Percentiles rank a stretch among this genome's conserved stretches.
These are phyloP conservation scores for Pseudogymnoascus verrucosus DNA, from an alignment of 2,329 filamentous ascomycete species.

Conservation along the genomic window DNA sequence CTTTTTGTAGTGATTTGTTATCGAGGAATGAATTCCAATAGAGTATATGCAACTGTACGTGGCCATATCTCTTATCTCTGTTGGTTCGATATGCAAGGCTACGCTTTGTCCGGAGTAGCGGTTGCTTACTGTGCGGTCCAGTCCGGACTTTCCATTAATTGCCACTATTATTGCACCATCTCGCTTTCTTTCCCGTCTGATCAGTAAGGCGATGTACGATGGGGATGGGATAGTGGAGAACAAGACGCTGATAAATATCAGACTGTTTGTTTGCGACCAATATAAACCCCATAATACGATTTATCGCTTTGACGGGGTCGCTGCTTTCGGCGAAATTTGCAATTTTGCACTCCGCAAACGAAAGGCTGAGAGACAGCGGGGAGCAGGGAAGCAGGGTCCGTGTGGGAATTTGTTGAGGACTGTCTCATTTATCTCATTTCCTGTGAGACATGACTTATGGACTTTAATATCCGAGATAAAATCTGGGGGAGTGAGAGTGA, in stretches of 20 bases:
- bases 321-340: conserved; percentile 1
- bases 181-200: not conserved
- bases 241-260: not conserved
- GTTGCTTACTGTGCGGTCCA: not conserved
- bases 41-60: not conserved
- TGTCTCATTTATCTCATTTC: not conserved
- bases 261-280: not conserved
- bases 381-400: not conserved
- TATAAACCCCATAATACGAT: not conserved
- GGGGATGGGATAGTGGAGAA: not conserved
- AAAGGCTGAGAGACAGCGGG: not conserved
- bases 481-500: not conserved
- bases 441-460: not conserved
- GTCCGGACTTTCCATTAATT: not conserved
- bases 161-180: not conserved
- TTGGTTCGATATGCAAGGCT: not conserved
- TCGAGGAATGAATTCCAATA: not conserved
- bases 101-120: not conserved
- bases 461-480: not conserved
- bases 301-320: not conserved
- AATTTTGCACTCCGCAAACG: not conserved
- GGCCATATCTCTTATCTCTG: not conserved
- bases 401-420: not conserved
- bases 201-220: not conserved
- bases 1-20: not conserved